Conservation (phyloP, 495 filamentous ascomycete genomes). For the Staphylotrichum longicolle region DNA sequence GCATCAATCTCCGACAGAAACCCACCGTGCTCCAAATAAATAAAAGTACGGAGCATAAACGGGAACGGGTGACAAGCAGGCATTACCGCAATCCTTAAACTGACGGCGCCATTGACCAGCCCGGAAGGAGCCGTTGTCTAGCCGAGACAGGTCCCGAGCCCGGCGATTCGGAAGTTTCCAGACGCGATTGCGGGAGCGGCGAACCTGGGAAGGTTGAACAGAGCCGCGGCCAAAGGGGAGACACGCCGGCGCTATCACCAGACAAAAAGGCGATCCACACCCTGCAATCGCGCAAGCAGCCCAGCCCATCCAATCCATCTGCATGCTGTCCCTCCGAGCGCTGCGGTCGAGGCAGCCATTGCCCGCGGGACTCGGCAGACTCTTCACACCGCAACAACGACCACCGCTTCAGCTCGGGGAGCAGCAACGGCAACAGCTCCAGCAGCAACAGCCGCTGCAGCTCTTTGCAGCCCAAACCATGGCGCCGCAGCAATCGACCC, state of each 20-base stretch:
- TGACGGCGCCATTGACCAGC: background rate
- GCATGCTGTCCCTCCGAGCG: slow-evolving; percentile 28
- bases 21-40: too few relatives aligned
- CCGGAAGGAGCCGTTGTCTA: background rate
- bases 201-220: background rate
- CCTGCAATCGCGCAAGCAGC: background rate
- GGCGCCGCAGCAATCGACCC: slow-evolving; percentile 21
- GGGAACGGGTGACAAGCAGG: too few relatives aligned
- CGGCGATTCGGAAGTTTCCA: slow-evolving; percentile 18
- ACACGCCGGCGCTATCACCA: background rate
- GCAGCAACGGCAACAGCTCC: background rate
- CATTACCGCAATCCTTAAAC: background rate
- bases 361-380: slow-evolving; percentile 11
- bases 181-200: background rate
- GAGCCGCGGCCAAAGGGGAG: slow-evolving; percentile 23
- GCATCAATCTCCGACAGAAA: too few relatives aligned
- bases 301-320: slow-evolving; percentile 3
- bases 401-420: slow-evolving; percentile 4
- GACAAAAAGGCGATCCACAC: slow-evolving; percentile 5
- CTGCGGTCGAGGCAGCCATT: slow-evolving; percentile 21
- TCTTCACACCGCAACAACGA: slow-evolving; percentile 3
- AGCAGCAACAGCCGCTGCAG: slow-evolving; percentile 4
- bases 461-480: slow-evolving; percentile 25
- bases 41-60: too few relatives aligned
- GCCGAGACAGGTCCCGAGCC: slow-evolving; percentile 12